phyloP scores from a whole-genome alignment of 257 asterid species.

The Nicotiana benthamiana region DNA sequence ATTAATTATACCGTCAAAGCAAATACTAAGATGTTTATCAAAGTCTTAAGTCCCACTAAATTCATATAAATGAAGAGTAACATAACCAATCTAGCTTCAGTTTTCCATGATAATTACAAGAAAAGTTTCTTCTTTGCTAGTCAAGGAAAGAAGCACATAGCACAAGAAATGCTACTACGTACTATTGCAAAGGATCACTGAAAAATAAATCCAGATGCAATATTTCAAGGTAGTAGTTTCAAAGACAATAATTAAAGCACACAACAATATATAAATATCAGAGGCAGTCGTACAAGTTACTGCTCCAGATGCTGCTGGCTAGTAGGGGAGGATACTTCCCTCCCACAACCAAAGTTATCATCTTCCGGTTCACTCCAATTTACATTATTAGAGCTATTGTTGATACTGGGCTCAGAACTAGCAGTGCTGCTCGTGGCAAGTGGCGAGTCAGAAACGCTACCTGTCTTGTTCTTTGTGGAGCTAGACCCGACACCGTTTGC shows the following conservation, averaged over 20 bases:
- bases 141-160: neutral
- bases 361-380: conserved; percentile 19
- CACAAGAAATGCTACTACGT: conserved; percentile 13
- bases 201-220: conserved; percentile 61
- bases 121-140: neutral
- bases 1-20: too few relatives aligned
- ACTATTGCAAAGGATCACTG: conserved; percentile 53
- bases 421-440: conserved; percentile 39
- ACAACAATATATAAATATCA: conserved; percentile 6
- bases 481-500: conserved; percentile 22
- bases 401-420: conserved; percentile 35
- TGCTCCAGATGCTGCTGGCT: neutral
- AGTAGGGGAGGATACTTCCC: neutral
- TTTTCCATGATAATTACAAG: conserved; percentile 5
- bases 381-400: conserved; percentile 21
- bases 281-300: neutral
- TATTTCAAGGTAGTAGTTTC: conserved; percentile 5
- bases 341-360: conserved; percentile 6
- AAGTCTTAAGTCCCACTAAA: neutral
- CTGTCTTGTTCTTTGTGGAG: conserved; percentile 22
- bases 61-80: neutral
- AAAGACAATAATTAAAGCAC: neutral
- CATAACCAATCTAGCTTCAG: neutral
- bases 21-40: neutral
- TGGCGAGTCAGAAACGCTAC: conserved; percentile 37